phyloP scores from a whole-genome alignment of 495 filamentous ascomycete species.

The Symbiotaphrina buchneri region DNA sequence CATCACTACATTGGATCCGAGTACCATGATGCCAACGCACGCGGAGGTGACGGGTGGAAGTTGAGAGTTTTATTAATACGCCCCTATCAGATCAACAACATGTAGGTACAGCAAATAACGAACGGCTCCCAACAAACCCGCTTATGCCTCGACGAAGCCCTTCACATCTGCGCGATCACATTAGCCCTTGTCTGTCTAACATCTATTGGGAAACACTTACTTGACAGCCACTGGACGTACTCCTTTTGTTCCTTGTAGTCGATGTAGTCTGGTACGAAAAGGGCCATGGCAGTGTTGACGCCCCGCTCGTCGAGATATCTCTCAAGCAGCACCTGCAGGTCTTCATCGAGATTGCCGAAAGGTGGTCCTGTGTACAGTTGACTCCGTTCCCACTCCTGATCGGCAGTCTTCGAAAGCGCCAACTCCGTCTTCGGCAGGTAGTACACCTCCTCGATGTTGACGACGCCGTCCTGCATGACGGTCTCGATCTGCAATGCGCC shows the following conservation, averaged over 20 bases:
- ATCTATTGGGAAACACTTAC: constrained; percentile 17
- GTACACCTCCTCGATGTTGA: constrained; percentile 79
- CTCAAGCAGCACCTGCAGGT: constrained; percentile 78
- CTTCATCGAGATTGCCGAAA: constrained; percentile 86
- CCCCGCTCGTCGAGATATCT: constrained; percentile 88
- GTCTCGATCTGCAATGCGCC: constrained; percentile 80
- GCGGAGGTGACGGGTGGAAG: not conserved
- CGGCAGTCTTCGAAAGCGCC: constrained; percentile 39
- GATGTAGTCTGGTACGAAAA: constrained; percentile 91
- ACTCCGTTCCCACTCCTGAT: constrained; percentile 44
- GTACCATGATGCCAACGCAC: no score
- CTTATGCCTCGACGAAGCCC: constrained; percentile 47
- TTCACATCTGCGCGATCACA: constrained; percentile 35
- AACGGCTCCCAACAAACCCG: no score
- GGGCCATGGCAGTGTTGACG: constrained; percentile 64
- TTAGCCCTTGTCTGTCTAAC: no score
- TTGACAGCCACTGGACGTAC: constrained; percentile 78
- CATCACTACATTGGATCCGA: no score
- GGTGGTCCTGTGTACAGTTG: constrained; percentile 78
- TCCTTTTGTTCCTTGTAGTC: constrained; percentile 98
- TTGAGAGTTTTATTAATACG: not conserved
- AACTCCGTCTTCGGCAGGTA: constrained; percentile 57
- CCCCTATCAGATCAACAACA: not conserved
- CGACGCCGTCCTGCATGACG: constrained; percentile 61
- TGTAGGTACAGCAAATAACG: no score